Percentiles rank a stretch among this genome's conserved stretches.
These are phyloP conservation scores for Dryadomyces sulphureus DNA, from an alignment of 2,329 filamentous ascomycete genomes.

Conservation along the genomic window DNA sequence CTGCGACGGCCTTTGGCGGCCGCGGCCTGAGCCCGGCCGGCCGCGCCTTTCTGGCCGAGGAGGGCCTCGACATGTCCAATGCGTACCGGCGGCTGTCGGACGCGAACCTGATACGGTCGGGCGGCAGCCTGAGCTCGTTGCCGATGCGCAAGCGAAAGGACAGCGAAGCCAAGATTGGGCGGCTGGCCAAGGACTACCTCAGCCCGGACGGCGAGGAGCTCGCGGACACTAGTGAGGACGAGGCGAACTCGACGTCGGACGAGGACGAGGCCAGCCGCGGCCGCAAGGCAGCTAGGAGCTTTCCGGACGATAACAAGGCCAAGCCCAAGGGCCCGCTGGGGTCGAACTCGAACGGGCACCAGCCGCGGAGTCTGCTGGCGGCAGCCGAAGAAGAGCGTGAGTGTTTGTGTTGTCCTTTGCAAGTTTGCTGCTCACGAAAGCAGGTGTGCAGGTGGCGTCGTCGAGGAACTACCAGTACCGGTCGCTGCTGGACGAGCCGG, in stretches of 20 bases:
- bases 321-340: conserved; percentile 4
- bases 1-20: conserved; percentile 17
- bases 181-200: conserved; percentile 54
- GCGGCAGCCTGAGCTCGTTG: conserved; percentile 47
- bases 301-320: conserved; percentile 24
- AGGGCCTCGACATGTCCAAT: conserved; percentile 50
- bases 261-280: conserved; percentile 41
- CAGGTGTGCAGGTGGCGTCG: conserved; percentile 38
- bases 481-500: conserved; percentile 50
- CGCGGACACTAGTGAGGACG: conserved; percentile 53
- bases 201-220: conserved; percentile 51
- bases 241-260: conserved; percentile 36
- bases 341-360: conserved; percentile 20
- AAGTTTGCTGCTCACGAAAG: no score
- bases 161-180: conserved; percentile 26
- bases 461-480: conserved; percentile 41
- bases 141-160: conserved; percentile 33
- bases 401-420: no score
- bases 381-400: conserved; percentile 67
- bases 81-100: conserved; percentile 61
- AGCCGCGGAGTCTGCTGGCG: conserved; percentile 49
- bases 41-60: conserved; percentile 38
- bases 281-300: conserved; percentile 35
- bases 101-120: conserved; percentile 49
- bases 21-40: conserved; percentile 24